Base-by-base conservation (phyloP, 805 yeast species). In the Pichia cephalocereana region DNA sequence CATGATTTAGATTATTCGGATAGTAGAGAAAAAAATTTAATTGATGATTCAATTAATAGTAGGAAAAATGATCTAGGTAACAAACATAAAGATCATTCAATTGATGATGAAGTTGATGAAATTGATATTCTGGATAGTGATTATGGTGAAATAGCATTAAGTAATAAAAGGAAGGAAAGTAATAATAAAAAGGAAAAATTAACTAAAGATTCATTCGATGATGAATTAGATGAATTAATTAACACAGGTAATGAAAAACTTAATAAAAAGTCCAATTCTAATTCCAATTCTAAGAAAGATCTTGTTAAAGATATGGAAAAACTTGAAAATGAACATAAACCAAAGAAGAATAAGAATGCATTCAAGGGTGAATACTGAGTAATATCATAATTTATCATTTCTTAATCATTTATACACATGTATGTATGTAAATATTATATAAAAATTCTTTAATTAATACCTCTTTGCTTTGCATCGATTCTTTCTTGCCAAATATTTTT, bases 401-500 rank as follows among this genome's bases (percentile, higher is more conserved):
- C 3, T 19, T 3, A 19, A 19, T 19, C 26, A 23, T 23, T 23
- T 23, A 23, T 6, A 23, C 26, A 23, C 26, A 23, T 23, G 26
- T 23, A 23, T 41, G 27, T 17, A 36, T 34, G n/a, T 41, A 3
- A 27, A 15, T 36, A 36, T 27, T 19, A 17, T 40, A 27, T 30
- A 30, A 17, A 5, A 12, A 27, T 14, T 10, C 8, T 6, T 34
- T 51, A 60, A 30, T 54, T 67, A 19, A 79, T 64, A 8, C 93
- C 93, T 54, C 76, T 76, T 6, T 63, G 54, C 34, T 79, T 63
- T 1, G 95, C 95, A 59, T 88, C 96, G 44, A 70, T 65, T 48
- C 97, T 74, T 65, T 91, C 99, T 63, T 93, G 89, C 98, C 99
- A 91, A 27, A 91, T 79, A 0, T 96, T 86, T 72, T 89, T 88